Percentiles rank a stretch among this genome's conserved stretches.
Conservation (phyloP, 2,329 filamentous ascomycete genomes). For the Aspergillus glaucus region DNA sequence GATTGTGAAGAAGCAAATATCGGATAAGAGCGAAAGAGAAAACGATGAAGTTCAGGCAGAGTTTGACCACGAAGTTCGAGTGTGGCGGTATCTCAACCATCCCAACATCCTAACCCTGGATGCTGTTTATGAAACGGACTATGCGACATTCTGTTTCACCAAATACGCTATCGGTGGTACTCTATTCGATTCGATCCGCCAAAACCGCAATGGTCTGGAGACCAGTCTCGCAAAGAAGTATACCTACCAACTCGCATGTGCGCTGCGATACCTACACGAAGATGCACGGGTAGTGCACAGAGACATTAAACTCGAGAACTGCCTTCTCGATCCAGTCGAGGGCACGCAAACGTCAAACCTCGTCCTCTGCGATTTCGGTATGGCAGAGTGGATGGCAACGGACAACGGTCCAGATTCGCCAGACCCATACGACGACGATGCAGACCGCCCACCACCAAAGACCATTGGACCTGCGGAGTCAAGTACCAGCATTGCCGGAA, state of each 20-base stretch:
- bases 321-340: slow-evolving; percentile 53
- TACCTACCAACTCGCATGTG: slow-evolving; percentile 56
- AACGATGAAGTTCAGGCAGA: slow-evolving; percentile 61
- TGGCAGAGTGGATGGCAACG: slow-evolving; percentile 59
- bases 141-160: slow-evolving; percentile 64
- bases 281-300: slow-evolving; percentile 61
- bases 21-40: slow-evolving; percentile 51
- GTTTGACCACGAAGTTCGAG: slow-evolving; percentile 62
- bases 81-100: slow-evolving; percentile 61
- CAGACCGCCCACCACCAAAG: slow-evolving; percentile 42
- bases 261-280: slow-evolving; percentile 61
- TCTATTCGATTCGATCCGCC: slow-evolving; percentile 56
- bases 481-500: slow-evolving; percentile 55
- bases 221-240: slow-evolving; percentile 53
- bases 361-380: slow-evolving; percentile 62
- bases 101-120: slow-evolving; percentile 57
- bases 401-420: slow-evolving; percentile 48
- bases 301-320: slow-evolving; percentile 65
- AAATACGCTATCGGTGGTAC: slow-evolving; percentile 58
- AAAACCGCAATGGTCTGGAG: slow-evolving; percentile 49
- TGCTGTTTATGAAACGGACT: slow-evolving; percentile 60
- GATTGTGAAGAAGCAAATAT: slow-evolving; percentile 57
- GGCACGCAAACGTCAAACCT: slow-evolving; percentile 49
- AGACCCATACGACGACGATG: slow-evolving; percentile 43
- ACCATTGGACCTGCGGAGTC: slow-evolving; percentile 51